phyloP scores from a whole-genome alignment of 2,329 filamentous ascomycete genomes.

The Aspergillus sp. region DNA sequence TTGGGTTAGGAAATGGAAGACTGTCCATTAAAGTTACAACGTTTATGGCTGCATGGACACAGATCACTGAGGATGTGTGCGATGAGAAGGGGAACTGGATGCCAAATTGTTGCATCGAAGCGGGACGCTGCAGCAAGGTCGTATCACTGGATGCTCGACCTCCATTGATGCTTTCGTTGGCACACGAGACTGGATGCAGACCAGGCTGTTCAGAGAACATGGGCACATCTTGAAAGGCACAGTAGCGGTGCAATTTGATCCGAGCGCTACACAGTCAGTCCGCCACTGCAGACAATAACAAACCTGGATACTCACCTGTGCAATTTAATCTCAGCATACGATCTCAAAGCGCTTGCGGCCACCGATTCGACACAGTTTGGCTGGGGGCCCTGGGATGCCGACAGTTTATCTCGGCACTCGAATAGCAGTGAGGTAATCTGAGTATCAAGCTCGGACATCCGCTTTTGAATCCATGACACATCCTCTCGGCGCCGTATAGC shows the following conservation, averaged over 20 bases:
- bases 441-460: slow-evolving; percentile 24
- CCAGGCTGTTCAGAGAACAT: slow-evolving; percentile 28
- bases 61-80: slow-evolving; percentile 29
- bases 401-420: slow-evolving; percentile 11
- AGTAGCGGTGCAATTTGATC: slow-evolving; percentile 33
- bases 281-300: neutral
- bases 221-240: slow-evolving; percentile 31
- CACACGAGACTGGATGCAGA: slow-evolving; percentile 15
- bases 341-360: slow-evolving; percentile 23
- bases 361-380: slow-evolving; percentile 21
- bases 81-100: slow-evolving; percentile 25
- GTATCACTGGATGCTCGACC: neutral
- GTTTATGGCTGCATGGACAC: slow-evolving; percentile 29
- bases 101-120: slow-evolving; percentile 1
- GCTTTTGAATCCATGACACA: slow-evolving; percentile 16
- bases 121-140: neutral
- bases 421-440: slow-evolving; percentile 22
- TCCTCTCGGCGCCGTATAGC: slow-evolving; percentile 9
- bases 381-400: slow-evolving; percentile 7
- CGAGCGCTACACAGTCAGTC: slow-evolving; percentile 22
- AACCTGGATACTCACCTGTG: slow-evolving; percentile 15
- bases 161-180: neutral
- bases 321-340: slow-evolving; percentile 32
- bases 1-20: slow-evolving; percentile 26
- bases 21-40: slow-evolving; percentile 29